A percentile compares a stretch with the other conserved stretches of the same genome.
phyloP scores from a whole-genome alignment of 1,139 yeast species.

The Nakaseomyces bracarensis region DNA sequence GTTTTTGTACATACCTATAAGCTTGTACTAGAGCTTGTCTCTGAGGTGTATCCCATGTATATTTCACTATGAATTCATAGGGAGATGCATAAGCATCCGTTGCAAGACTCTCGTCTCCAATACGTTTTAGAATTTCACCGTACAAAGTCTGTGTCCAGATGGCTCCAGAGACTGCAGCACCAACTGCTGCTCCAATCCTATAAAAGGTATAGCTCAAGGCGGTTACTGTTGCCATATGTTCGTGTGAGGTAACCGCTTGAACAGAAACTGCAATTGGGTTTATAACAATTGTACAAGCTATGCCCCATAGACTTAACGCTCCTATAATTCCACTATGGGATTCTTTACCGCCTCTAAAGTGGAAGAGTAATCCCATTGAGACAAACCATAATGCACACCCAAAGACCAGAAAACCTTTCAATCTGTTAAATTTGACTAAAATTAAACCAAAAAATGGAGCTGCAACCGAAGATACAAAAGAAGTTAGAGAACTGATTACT shows the following conservation, averaged over 20 bases:
- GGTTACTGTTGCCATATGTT: constrained; percentile 55
- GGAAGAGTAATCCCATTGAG: constrained; percentile 50
- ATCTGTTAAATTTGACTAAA: constrained; percentile 43
- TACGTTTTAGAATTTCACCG: constrained; percentile 26
- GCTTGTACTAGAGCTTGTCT: constrained; percentile 50
- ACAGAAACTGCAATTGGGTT: constrained; percentile 60
- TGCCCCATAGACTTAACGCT: constrained; percentile 56
- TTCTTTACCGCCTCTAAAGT: constrained; percentile 47
- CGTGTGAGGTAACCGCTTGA: constrained; percentile 54
- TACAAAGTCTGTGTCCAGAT: constrained; percentile 50
- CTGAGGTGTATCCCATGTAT: constrained; percentile 55
- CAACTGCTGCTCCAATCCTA: constrained; percentile 51
- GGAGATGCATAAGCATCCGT: constrained; percentile 48
- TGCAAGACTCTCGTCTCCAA: constrained; percentile 34
- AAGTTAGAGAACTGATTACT: constrained; percentile 52
- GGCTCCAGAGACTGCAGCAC: constrained; percentile 49
- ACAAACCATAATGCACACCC: constrained; percentile 52
- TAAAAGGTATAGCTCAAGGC: constrained; percentile 48
- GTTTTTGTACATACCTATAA: constrained; percentile 51
- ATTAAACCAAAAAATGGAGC: constrained; percentile 53
- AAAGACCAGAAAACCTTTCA: constrained; percentile 51
- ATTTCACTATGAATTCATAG: constrained; percentile 37
- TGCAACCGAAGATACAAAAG: constrained; percentile 56
- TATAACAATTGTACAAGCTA: constrained; percentile 66
- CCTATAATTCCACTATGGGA: constrained; percentile 56